Evolutionary conservation across 2,329 filamentous ascomycete genomes (phyloP).

Genomic region (Botrytis pseudocinerea): DNA sequence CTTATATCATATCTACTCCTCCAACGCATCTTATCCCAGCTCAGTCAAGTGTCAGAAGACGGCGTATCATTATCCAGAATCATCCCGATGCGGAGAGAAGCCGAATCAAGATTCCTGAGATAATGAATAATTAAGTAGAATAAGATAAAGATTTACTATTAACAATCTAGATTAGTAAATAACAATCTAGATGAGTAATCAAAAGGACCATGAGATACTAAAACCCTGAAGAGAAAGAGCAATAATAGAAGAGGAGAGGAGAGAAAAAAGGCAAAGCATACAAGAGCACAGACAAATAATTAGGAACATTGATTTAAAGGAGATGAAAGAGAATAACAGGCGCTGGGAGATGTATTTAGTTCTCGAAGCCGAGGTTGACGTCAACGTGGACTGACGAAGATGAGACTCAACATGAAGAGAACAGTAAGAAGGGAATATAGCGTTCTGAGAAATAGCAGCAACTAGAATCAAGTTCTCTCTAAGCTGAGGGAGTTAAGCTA

Average conservation of each 20-base stretch:
- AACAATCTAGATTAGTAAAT: background rate
- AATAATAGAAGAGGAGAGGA: background rate
- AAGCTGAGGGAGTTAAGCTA: background rate
- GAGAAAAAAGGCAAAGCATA: background rate
- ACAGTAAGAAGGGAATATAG: too few species aligned
- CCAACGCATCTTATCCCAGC: background rate
- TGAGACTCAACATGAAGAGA: background rate
- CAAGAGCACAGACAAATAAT: background rate
- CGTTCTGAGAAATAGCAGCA: background rate
- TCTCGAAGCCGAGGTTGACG: background rate
- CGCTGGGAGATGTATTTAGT: background rate
- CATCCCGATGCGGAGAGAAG: rapidly evolving
- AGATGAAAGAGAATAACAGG: background rate
- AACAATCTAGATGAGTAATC: background rate
- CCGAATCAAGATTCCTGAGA: background rate
- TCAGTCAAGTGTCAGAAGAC: background rate
- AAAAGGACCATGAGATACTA: background rate
- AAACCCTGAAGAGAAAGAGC: background rate
- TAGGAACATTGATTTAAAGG: background rate
- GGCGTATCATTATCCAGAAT: background rate
- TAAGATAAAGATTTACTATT: background rate
- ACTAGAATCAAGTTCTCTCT: background rate
- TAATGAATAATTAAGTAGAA: rapidly evolving
- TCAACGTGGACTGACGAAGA: background rate
- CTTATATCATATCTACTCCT: background rate